A percentile compares a stretch with the other conserved stretches of the same genome.
These are phyloP conservation scores for Gnetum montanum DNA, from an alignment of 75 land plant genomes.

Conservation along the genomic window DNA sequence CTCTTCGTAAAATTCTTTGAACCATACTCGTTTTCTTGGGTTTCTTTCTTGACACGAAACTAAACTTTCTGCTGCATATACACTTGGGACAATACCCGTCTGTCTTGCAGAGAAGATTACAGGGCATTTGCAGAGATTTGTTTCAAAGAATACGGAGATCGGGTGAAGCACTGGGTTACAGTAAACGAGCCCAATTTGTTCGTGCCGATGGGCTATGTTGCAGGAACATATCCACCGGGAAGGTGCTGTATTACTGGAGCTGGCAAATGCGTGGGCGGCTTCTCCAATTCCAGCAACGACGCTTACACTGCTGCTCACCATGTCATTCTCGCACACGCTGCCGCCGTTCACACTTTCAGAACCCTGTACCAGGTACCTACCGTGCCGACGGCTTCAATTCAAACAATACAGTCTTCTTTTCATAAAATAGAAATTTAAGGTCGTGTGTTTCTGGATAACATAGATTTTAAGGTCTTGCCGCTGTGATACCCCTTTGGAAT, in stretches of 20 bases:
- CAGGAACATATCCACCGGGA: conserved; percentile 16
- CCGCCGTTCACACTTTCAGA: conserved; percentile 20
- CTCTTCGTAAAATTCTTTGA: no score
- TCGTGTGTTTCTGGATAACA: background rate
- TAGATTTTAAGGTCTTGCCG: background rate
- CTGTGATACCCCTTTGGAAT: conserved; percentile 11
- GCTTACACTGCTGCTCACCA: conserved; percentile 25
- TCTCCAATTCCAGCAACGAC: conserved; percentile 9
- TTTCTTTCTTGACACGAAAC: no score
- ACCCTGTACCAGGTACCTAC: conserved; percentile 19
- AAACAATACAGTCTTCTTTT: background rate
- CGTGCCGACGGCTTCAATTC: background rate
- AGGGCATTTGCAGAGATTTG: conserved; percentile 17
- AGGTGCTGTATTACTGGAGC: conserved; percentile 14
- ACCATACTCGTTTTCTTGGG: no score
- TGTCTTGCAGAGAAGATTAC: conserved; percentile 13
- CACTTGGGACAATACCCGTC: no score
- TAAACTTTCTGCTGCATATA: no score
- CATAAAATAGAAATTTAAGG: background rate
- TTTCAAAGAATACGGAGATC: conserved; percentile 17
- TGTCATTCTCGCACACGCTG: conserved; percentile 29
- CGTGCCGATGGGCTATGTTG: conserved; percentile 10
- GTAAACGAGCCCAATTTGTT: conserved; percentile 23
- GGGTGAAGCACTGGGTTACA: conserved; percentile 31
- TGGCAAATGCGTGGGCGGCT: conserved; percentile 11